These are phyloP conservation scores for Aureobasidium vineae DNA, from an alignment of 2,329 filamentous ascomycete species.

Conservation along the genomic window DNA sequence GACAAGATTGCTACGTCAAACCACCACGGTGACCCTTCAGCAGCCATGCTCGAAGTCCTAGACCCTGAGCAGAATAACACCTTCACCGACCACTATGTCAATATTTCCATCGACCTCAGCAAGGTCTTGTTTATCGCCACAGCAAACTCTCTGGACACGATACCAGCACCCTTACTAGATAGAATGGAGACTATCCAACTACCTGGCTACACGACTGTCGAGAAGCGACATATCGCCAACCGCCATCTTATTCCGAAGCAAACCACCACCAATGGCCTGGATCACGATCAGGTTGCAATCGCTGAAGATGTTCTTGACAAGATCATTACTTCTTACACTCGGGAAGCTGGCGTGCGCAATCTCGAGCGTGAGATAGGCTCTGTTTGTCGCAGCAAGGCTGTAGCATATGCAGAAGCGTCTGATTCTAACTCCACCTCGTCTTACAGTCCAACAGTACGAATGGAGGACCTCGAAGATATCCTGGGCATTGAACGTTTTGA, in stretches of 20 bases:
- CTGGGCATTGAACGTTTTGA: conserved; percentile 92
- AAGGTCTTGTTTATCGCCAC: conserved; percentile 98
- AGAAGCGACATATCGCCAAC: conserved; percentile 92
- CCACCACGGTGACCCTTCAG: conserved; percentile 91
- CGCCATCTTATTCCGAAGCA: conserved; percentile 97
- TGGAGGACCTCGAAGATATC: conserved; percentile 84
- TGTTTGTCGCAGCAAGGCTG: conserved; percentile 91
- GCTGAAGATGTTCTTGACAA: conserved; percentile 85
- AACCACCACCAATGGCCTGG: conserved; percentile 82
- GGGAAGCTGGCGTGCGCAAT: conserved; percentile 93
- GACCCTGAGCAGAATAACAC: conserved; percentile 96
- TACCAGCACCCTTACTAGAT: conserved; percentile 88
- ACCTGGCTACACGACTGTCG: conserved; percentile 92
- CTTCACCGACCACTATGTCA: conserved; percentile 95
- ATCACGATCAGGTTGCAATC: conserved; percentile 70
- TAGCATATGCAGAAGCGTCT: conserved; percentile 87
- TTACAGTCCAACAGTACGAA: conserved; percentile 71
- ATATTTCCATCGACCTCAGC: conserved; percentile 91
- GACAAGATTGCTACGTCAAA: conserved; percentile 93
- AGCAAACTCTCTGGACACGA: conserved; percentile 91
- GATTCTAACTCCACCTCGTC: conserved; percentile 63
- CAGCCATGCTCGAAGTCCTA: conserved; percentile 95
- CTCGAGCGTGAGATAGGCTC: conserved; percentile 93
- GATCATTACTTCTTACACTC: conserved; percentile 94
- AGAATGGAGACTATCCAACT: conserved; percentile 96